Evolutionary conservation across 441 rosid species (phyloP), one percentile per base, ranked within the genome.

Genomic region (Croton laevigatus): DNA sequence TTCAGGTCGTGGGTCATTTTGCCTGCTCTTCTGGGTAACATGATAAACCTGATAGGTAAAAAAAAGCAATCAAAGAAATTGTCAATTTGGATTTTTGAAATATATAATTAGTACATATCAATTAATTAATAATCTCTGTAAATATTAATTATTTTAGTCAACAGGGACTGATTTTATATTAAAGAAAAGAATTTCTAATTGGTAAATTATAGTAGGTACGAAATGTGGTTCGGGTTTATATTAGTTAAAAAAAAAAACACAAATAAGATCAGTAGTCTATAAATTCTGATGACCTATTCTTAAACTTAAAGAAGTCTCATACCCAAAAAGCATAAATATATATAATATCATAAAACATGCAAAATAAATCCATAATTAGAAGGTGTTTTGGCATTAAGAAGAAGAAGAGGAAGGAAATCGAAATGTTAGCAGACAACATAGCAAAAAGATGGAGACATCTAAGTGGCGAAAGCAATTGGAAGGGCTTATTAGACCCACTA

Each of bases 381-480:
- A 73, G 74, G 49, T 82, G 83, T 46, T 69, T 77, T 19, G 66
- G 77, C 17, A 49, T 49, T n/a, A 79, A 79, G 51, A 74, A 79
- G 53, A 72, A 76, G 42, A 42, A 53, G 23, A n/a, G n/a, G n/a
- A 72, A 65, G 27, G n/a, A 20, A 27, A 32, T 13, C 16, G 11
- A 52, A 32, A 74, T 42, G 59, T 53, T 58, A 58, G 54, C 55
- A 13, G 3, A 4, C 20, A 69, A 65, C 27, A 79, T 86, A 6
- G 83, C 87, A 0, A 81, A 69, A 70, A 84, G 68, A 82, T 91
- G 98, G 98, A 84, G 84, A 74, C 71, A 78, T 38, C 79, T 91
- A 20, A 89, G 93, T 46, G 97, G 97, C 17, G 76, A 83, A 65
- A 74, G 80, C 22, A 63, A 84, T 38, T 93, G 98, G 98, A 81